Percentiles rank a stretch among this genome's conserved stretches.
phyloP scores from a whole-genome alignment of 805 yeast genomes.

The Gaillardinia entomophila region DNA sequence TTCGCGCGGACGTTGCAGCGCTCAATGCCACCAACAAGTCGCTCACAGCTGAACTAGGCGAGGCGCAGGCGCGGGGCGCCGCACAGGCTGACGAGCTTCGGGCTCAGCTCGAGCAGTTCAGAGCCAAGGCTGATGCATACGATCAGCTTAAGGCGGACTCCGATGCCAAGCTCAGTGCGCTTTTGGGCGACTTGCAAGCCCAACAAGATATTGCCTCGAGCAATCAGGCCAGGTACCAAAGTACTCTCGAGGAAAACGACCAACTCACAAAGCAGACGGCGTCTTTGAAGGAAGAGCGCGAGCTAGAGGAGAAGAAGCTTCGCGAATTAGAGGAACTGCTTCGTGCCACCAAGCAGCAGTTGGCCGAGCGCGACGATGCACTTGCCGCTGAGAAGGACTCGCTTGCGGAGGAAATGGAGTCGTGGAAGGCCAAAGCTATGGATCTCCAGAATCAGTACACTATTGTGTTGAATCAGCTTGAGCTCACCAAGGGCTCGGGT shows the following conservation, averaged over 20 bases:
- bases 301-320: slow-evolving; percentile 14
- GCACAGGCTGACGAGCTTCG: slow-evolving; percentile 22
- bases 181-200: slow-evolving; percentile 24
- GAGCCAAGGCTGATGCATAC: slow-evolving; percentile 26
- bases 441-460: slow-evolving; percentile 66
- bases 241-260: slow-evolving; percentile 51
- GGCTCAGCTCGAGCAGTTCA: slow-evolving; percentile 14
- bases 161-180: slow-evolving; percentile 20
- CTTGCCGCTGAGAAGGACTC: slow-evolving; percentile 15
- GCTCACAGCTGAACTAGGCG: background rate
- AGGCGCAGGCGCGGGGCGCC: background rate
- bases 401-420: slow-evolving; percentile 31
- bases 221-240: slow-evolving; percentile 50
- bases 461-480: slow-evolving; percentile 64
- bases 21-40: too few species aligned
- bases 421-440: slow-evolving; percentile 39
- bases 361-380: slow-evolving; percentile 9
- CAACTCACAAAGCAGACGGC: slow-evolving; percentile 35
- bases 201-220: slow-evolving; percentile 45
- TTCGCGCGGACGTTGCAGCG: background rate
- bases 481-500: slow-evolving; percentile 29
- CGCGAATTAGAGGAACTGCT: slow-evolving; percentile 20
- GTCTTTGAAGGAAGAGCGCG: slow-evolving; percentile 12
- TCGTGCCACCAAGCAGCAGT: slow-evolving; percentile 2
- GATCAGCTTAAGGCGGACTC: slow-evolving; percentile 27